Base-by-base conservation (phyloP, 2,329 filamentous ascomycete genomes). In the Zasmidium angulare region DNA sequence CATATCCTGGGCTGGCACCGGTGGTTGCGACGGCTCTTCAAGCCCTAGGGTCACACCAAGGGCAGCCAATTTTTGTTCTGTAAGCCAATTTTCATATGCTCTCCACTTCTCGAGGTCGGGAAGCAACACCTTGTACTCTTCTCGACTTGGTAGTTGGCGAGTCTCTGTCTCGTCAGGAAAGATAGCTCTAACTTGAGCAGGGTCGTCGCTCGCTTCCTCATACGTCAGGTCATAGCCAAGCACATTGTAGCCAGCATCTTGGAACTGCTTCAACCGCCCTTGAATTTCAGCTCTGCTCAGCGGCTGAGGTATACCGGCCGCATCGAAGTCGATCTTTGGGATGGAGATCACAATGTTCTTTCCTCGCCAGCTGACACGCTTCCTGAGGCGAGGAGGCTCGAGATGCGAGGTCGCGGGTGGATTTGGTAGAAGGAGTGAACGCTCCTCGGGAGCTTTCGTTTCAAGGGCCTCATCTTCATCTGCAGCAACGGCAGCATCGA, bases 41-140 rank as follows among this genome's bases (percentile, higher is more conserved):
- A 89, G 86, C 36, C 87, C 90, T 61, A 90, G 82, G 19, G 86
- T 92, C 12, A 98, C 95, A 64, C 95, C 95, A 56, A 99, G 82
- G 53, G 93, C 93, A 62, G 92, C 87, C 54, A 99, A 81, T 77
- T 97, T 99, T 61, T 93, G 91, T 77, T 99, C 95, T 66, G 90
- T 87, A 36, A 98, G 79, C 66, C 89, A 88, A 56, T 89, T 84
- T 59, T 93, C 89, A 74, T 98, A 96, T 23, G 86, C 81, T 69
- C 91, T 89, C 88, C 88, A 90, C 68, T 85, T 82, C 46, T 87
- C 86, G 63, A 89, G 77, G 69, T 91, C 88, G 1, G 90, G 89
- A 60, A 95, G 81, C 22, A 82, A 82, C 36, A 95, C 87, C 53
- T 76, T 76, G 7, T 72, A 74, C 29, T 89, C 71, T 56, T 91